These are phyloP conservation scores for Elaeis oleifera DNA, from an alignment of 202 grass and related monocot species.

Conservation along the genomic window DNA sequence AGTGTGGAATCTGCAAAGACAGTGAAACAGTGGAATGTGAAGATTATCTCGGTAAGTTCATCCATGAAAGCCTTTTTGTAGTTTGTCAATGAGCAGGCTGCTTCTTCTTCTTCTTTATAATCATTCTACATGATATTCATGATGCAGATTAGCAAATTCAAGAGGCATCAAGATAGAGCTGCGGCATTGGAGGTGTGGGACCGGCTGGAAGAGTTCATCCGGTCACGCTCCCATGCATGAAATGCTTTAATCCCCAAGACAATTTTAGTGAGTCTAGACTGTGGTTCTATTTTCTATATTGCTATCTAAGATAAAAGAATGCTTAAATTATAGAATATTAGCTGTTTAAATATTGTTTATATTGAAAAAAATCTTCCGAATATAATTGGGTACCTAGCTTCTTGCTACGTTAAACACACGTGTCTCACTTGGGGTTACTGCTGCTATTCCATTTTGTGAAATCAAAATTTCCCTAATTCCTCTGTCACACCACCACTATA, in stretches of 20 bases:
- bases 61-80: not conserved
- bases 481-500: too few species aligned
- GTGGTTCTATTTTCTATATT: too few species aligned
- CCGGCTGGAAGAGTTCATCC: constrained; percentile 76
- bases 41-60: constrained; percentile 83
- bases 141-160: constrained; percentile 91
- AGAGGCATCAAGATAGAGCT: constrained; percentile 96
- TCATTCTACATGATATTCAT: constrained; percentile 3
- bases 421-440: too few species aligned
- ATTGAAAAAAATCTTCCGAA: too few species aligned
- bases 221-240: constrained; percentile 37
- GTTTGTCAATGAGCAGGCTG: not conserved
- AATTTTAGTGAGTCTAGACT: too few species aligned
- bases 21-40: constrained; percentile 97
- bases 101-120: not conserved
- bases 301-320: too few species aligned
- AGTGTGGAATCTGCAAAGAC: constrained; percentile 91
- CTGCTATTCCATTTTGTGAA: too few species aligned
- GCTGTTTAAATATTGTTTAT: too few species aligned
- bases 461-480: too few species aligned
- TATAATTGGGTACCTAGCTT: too few species aligned
- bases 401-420: too few species aligned
- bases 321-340: too few species aligned
- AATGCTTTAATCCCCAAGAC: not conserved
- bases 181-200: constrained; percentile 95